Conservation (phyloP, 2,329 filamentous ascomycete species). For the Trichoderma breve region DNA sequence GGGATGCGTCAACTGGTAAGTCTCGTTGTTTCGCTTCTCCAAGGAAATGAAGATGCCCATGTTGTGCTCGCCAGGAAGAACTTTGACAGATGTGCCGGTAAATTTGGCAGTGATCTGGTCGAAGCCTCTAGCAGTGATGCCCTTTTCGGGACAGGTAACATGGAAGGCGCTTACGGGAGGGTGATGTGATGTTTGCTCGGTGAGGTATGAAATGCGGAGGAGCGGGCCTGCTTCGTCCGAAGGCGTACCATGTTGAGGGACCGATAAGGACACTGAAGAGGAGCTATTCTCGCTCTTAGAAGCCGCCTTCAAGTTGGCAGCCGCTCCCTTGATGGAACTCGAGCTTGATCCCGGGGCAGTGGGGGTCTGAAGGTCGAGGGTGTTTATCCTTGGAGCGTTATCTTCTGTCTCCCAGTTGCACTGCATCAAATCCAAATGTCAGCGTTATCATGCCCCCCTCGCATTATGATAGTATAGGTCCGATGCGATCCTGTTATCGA, state of each 20-base stretch:
- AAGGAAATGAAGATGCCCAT: slow-evolving; percentile 92
- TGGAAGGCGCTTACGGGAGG: slow-evolving; percentile 96
- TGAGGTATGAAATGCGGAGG: slow-evolving; percentile 85
- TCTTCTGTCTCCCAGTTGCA: slow-evolving; percentile 95
- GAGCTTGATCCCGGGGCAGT: slow-evolving; percentile 28
- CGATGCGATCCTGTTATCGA: neutral
- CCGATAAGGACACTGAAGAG: slow-evolving; percentile 50
- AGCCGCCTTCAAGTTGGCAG: slow-evolving; percentile 48
- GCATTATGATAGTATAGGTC: neutral
- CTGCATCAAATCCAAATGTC: slow-evolving; percentile 40
- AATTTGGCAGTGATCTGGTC: slow-evolving; percentile 98
- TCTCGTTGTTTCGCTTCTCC: slow-evolving; percentile 76
- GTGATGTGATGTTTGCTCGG: slow-evolving; percentile 97
- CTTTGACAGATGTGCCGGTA: slow-evolving; percentile 90
- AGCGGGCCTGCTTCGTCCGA: slow-evolving; percentile 42
- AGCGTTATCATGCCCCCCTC: neutral
- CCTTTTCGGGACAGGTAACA: slow-evolving; percentile 87
- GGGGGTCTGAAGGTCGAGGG: slow-evolving; percentile 37
- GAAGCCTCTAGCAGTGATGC: slow-evolving; percentile 82
- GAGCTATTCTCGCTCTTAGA: slow-evolving; percentile 45
- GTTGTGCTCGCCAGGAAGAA: slow-evolving; percentile 89
- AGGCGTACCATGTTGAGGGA: slow-evolving; percentile 47
- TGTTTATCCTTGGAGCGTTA: slow-evolving; percentile 64
- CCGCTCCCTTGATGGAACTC: slow-evolving; percentile 41
- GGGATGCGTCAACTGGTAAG: slow-evolving; percentile 93